Evolutionary conservation across 192 early-diverging fungal genomes (phyloP).

Genomic region (Mortierella alpina): DNA sequence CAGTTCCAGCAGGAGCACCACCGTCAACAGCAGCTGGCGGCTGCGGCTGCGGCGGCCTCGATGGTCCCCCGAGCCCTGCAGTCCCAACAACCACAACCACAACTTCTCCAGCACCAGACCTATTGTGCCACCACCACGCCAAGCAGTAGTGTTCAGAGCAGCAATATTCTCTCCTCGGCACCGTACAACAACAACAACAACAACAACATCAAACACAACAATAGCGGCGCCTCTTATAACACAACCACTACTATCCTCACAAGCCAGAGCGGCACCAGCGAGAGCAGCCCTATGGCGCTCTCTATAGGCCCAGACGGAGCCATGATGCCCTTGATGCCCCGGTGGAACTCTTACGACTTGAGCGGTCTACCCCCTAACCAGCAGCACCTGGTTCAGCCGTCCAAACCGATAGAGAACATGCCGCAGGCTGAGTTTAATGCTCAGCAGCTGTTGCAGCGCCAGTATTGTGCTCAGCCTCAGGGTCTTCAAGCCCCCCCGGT

Average conservation of each 20-base stretch:
- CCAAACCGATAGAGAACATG: no score
- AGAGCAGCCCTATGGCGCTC: slow-evolving; percentile 17
- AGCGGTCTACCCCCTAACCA: slow-evolving; percentile 19
- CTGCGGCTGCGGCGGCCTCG: neutral
- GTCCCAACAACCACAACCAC: neutral
- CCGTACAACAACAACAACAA: neutral
- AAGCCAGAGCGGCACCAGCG: slow-evolving; percentile 5
- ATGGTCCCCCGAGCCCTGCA: slow-evolving; percentile 18
- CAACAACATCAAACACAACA: neutral
- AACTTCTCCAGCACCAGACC: neutral
- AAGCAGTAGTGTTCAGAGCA: no score
- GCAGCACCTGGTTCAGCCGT: neutral
- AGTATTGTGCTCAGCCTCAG: neutral
- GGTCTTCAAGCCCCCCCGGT: neutral
- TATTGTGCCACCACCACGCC: no score
- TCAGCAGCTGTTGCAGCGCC: neutral
- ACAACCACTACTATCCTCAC: slow-evolving; percentile 5
- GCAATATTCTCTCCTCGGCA: neutral
- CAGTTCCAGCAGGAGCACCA: slow-evolving; percentile 35
- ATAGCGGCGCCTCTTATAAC: no score
- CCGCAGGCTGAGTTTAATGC: no score
- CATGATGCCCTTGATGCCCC: slow-evolving; percentile 23
- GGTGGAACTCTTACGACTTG: slow-evolving; percentile 34
- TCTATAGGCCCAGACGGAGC: slow-evolving; percentile 35
- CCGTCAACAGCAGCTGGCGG: slow-evolving; percentile 7